A percentile compares a stretch with the other conserved stretches of the same genome.
Evolutionary conservation across 106 monocot genomes (phyloP).

Genomic region (Agapanthus africanus): DNA sequence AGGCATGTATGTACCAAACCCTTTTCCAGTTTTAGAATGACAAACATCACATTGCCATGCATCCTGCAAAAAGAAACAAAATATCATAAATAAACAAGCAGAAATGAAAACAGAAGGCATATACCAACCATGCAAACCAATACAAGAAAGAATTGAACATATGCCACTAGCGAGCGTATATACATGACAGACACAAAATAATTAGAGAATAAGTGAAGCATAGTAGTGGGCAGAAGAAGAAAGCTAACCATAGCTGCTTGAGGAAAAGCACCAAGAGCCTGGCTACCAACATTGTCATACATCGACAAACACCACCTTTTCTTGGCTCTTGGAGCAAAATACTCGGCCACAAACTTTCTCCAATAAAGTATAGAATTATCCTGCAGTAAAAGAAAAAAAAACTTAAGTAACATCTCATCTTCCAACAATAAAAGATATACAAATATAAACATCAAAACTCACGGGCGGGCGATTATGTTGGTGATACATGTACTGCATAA

Average conservation of each 20-base stretch:
- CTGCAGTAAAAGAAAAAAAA: slow-evolving; percentile 23
- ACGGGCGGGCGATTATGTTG: slow-evolving; percentile 69
- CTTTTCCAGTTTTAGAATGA: slow-evolving; percentile 76
- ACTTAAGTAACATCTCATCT: not conserved
- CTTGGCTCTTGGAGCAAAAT: slow-evolving; percentile 81
- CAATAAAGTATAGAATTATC: slow-evolving; percentile 85
- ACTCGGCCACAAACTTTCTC: slow-evolving; percentile 84
- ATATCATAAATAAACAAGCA: too few relatives aligned
- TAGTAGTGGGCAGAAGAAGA: not conserved
- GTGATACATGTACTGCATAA: slow-evolving; percentile 96
- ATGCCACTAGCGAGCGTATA: too few relatives aligned
- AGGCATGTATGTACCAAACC: slow-evolving; percentile 70
- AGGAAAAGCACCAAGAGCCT: slow-evolving; percentile 64
- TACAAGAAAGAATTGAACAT: too few relatives aligned
- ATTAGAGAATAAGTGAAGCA: too few relatives aligned
- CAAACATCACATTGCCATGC: slow-evolving; percentile 88
- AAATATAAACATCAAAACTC: slow-evolving; percentile 21
- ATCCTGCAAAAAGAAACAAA: slow-evolving; percentile 44
- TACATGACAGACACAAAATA: too few relatives aligned
- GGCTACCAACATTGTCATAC: slow-evolving; percentile 64
- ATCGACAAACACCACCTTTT: slow-evolving; percentile 85
- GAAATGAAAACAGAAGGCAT: not conserved
- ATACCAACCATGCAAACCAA: not conserved
- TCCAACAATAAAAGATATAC: slow-evolving; percentile 5
- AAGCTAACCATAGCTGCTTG: slow-evolving; percentile 72